Evolutionary conservation across 129 eudicot genomes (phyloP).

Genomic region (Arctium minus): DNA sequence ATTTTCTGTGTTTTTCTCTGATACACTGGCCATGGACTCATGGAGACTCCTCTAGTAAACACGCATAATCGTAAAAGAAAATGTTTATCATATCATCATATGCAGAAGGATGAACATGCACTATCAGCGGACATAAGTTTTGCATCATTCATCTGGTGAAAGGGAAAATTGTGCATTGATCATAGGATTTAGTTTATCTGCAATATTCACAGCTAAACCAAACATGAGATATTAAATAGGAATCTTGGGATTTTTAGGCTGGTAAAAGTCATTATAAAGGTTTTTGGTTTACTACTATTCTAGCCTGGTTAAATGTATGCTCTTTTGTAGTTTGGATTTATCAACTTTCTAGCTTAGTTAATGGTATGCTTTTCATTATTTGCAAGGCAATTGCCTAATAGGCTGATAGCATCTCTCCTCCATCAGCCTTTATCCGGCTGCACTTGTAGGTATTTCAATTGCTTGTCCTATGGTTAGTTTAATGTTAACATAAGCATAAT

Average conservation of each 20-base stretch:
- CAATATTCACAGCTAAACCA: not conserved
- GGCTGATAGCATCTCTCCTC: not conserved
- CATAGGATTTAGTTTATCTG: not conserved
- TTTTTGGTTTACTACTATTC: not conserved
- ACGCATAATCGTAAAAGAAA: not conserved
- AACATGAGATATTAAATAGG: not conserved
- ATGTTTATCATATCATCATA: not conserved
- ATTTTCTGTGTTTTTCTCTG: not conserved
- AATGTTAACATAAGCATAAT: not conserved
- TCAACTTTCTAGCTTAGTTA: not conserved
- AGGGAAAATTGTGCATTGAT: not conserved
- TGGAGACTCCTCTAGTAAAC: not conserved
- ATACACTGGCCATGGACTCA: not conserved
- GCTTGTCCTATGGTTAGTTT: not conserved
- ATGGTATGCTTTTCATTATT: not conserved
- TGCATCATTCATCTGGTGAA: not conserved
- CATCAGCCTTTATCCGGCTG: not conserved
- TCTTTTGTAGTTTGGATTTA: not conserved
- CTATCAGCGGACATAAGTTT: not conserved
- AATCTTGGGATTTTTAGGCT: not conserved
- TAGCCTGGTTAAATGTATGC: not conserved
- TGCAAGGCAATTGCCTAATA: not conserved
- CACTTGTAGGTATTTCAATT: not conserved
- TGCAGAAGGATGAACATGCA: not conserved
- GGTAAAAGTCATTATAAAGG: not conserved